Evolutionary conservation across 2,329 filamentous ascomycete genomes (phyloP).

Genomic region (Aspergillus neotritici): DNA sequence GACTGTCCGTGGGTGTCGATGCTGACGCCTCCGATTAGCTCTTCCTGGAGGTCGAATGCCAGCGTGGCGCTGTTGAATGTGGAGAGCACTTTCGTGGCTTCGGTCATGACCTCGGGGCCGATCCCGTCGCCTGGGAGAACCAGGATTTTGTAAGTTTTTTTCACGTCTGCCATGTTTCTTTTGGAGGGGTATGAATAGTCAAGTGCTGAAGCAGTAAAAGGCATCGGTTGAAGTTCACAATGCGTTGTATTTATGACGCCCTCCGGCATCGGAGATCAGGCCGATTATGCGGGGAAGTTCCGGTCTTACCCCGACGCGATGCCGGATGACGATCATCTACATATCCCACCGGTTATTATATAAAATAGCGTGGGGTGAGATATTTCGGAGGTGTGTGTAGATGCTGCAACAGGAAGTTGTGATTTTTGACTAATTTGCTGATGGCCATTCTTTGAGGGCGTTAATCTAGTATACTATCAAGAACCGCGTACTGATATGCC

Average conservation of each 20-base stretch:
- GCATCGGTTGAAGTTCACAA: not conserved
- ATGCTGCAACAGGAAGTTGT: no score
- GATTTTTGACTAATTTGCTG: no score
- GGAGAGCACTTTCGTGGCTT: constrained; percentile 59
- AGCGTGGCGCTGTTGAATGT: constrained; percentile 62
- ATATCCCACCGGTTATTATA: no score
- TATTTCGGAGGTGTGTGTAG: no score
- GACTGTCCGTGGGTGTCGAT: constrained; percentile 72
- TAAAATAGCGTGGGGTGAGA: no score
- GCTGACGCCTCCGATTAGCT: constrained; percentile 79
- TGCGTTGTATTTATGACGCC: not conserved
- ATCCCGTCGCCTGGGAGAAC: constrained; percentile 73
- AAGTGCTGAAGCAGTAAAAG: not conserved
- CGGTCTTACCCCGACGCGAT: no score
- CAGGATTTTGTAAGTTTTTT: constrained; percentile 60
- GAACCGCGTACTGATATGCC: no score
- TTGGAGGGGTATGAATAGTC: not conserved
- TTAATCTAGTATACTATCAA: no score
- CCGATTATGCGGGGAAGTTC: constrained; percentile 23
- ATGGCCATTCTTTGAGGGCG: no score
- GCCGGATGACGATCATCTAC: no score
- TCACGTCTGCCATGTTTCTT: constrained; percentile 7
- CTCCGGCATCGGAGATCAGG: constrained; percentile 18
- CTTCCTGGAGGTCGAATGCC: constrained; percentile 76
- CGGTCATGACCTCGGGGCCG: constrained; percentile 62